Percentiles rank a stretch among this genome's conserved stretches.
Conservation (phyloP, 2,329 filamentous ascomycete genomes). For the Beauveria sp. region DNA sequence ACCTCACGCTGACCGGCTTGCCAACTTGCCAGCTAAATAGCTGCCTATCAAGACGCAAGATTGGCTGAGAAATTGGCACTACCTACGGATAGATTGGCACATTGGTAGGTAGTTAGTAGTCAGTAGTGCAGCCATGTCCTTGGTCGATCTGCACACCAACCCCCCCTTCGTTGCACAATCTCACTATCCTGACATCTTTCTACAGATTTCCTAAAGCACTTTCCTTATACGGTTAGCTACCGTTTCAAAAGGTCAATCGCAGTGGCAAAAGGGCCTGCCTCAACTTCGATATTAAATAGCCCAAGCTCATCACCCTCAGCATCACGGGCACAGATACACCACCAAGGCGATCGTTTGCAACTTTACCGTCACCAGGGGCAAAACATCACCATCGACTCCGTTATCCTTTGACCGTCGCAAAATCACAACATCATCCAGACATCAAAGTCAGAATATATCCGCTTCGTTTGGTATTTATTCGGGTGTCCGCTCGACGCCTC, state of each 20-base stretch:
- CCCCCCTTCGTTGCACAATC: not conserved
- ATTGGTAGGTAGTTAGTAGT: too few species aligned
- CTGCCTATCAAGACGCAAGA: not conserved
- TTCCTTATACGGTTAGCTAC: not conserved
- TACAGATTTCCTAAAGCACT: not conserved
- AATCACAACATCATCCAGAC: not conserved
- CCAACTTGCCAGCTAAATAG: too few species aligned
- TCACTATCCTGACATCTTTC: not conserved
- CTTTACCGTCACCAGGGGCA: not conserved
- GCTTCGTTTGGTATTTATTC: slow-evolving; percentile 31
- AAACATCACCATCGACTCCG: not conserved
- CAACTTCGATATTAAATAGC: not conserved
- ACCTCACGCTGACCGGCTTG: too few species aligned
- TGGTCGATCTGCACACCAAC: not conserved
- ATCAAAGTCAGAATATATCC: slow-evolving; percentile 16
- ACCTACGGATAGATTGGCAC: too few species aligned
- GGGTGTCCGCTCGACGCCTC: slow-evolving; percentile 56
- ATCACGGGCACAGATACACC: not conserved
- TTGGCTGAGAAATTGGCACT: too few species aligned
- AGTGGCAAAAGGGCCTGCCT: not conserved
- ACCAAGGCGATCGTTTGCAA: not conserved
- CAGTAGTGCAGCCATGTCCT: not conserved
- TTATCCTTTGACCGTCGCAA: not conserved
- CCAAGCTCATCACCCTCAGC: not conserved
- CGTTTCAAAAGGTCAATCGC: not conserved